A percentile compares a stretch with the other conserved stretches of the same genome.
Evolutionary conservation across 2,329 filamentous ascomycete genomes (phyloP).

Genomic region (Metarhizium guizhouense): DNA sequence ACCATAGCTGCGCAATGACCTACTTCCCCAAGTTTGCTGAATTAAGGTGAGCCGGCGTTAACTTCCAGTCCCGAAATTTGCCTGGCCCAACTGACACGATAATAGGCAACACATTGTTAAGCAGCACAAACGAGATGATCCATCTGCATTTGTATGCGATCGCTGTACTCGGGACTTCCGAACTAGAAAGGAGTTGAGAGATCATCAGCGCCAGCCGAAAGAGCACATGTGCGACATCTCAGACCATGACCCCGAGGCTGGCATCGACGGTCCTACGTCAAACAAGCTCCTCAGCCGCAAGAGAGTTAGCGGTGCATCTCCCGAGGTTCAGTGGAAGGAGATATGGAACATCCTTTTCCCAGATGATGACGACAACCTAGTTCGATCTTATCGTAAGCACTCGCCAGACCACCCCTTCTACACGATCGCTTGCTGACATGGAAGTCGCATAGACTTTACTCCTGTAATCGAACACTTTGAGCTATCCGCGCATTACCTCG

Average conservation of each 20-base stretch:
- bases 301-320: slow-evolving; percentile 26
- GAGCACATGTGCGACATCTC: slow-evolving; percentile 33
- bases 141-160: slow-evolving; percentile 31
- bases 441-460: slow-evolving; percentile 21
- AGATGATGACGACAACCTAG: slow-evolving; percentile 26
- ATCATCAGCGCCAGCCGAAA: slow-evolving; percentile 30
- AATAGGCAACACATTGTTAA: slow-evolving; percentile 32
- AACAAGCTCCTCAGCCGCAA: slow-evolving; percentile 31
- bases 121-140: slow-evolving; percentile 32
- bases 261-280: slow-evolving; percentile 30
- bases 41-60: slow-evolving; percentile 20
- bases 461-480: slow-evolving; percentile 34
- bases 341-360: slow-evolving; percentile 34
- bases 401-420: not conserved
- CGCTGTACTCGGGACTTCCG: slow-evolving; percentile 30
- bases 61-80: slow-evolving; percentile 1
- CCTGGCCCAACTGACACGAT: not conserved
- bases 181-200: slow-evolving; percentile 27
- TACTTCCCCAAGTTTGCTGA: slow-evolving; percentile 33
- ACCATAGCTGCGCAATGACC: slow-evolving; percentile 34
- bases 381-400: slow-evolving; percentile 21
- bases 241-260: slow-evolving; percentile 29
- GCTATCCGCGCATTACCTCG: slow-evolving; percentile 23
- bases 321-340: slow-evolving; percentile 30
- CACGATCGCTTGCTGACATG: slow-evolving; percentile 2